Evolutionary conservation across 352 stramenopile species (phyloP).

Genomic region (Elongisporangium prolatum): DNA sequence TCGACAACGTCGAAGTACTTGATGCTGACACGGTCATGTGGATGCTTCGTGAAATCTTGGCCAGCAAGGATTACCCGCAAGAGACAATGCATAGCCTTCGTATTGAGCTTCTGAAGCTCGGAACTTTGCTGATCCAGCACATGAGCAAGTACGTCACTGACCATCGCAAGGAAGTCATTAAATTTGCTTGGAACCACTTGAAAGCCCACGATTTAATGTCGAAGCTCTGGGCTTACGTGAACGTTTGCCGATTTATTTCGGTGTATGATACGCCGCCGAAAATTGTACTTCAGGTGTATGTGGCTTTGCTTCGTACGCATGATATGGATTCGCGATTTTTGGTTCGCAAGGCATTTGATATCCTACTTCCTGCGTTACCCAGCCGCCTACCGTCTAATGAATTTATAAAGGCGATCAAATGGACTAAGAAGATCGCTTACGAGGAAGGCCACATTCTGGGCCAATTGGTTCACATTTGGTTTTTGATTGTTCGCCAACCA

Average conservation of each 20-base stretch:
- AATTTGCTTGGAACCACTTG: conserved; percentile 97
- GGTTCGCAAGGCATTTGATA: conserved; percentile 93
- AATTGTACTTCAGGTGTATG: conserved; percentile 97
- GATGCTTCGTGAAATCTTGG: conserved; percentile 86
- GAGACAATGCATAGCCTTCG: conserved; percentile 76
- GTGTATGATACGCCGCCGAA: conserved; percentile 95
- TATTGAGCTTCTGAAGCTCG: conserved; percentile 93
- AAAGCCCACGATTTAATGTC: conserved; percentile 93
- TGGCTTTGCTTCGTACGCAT: conserved; percentile 91
- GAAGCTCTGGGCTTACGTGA: conserved; percentile 97
- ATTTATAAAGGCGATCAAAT: conserved; percentile 96
- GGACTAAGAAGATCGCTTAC: conserved; percentile 97
- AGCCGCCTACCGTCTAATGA: conserved; percentile 88
- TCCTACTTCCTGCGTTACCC: conserved; percentile 92
- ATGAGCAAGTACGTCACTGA: conserved; percentile 91
- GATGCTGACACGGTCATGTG: conserved; percentile 83
- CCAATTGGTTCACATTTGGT: conserved; percentile 98
- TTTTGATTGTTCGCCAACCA: conserved; percentile 93
- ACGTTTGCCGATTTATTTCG: conserved; percentile 96
- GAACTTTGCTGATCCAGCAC: conserved; percentile 94
- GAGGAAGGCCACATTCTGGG: conserved; percentile 95
- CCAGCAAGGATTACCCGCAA: conserved; percentile 72
- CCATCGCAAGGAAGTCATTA: conserved; percentile 97
- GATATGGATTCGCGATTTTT: conserved; percentile 94
- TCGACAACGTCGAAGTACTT: conserved; percentile 84